A percentile compares a stretch with the other conserved stretches of the same genome.
Evolutionary conservation across 176 grass and related monocot species (phyloP).

Genomic region (Musa schizocarpa): DNA sequence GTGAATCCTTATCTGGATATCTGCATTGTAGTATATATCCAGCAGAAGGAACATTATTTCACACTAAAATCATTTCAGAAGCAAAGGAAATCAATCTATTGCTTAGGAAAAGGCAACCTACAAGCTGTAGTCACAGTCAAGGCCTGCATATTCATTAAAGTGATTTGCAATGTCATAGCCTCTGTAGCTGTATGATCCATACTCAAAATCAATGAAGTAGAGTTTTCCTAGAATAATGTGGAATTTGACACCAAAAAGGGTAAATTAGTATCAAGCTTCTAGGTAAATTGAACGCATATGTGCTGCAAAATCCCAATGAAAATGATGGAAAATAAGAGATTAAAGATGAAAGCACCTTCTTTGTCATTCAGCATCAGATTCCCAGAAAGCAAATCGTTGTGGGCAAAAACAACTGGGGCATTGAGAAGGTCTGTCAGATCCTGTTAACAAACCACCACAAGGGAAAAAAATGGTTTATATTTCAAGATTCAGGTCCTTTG

Average conservation of each 20-base stretch:
- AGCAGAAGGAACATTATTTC: slow-evolving; percentile 14
- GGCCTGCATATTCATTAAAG: slow-evolving; percentile 96
- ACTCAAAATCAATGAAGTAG: slow-evolving; percentile 98
- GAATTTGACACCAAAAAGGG: slow-evolving; percentile 14
- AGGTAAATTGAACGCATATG: not conserved
- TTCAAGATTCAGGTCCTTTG: not conserved
- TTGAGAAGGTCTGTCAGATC: slow-evolving; percentile 57
- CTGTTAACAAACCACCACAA: slow-evolving; percentile 34
- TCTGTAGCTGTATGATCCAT: slow-evolving; percentile 94
- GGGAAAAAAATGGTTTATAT: not conserved
- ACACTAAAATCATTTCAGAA: slow-evolving; percentile 10
- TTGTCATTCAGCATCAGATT: slow-evolving; percentile 91
- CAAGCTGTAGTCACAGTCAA: slow-evolving; percentile 83
- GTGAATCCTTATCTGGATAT: slow-evolving; percentile 86
- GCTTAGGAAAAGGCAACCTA: slow-evolving; percentile 31
- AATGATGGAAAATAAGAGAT: not conserved
- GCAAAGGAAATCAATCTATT: not conserved
- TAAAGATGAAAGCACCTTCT: slow-evolving; percentile 43
- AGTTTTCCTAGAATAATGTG: slow-evolving; percentile 58
- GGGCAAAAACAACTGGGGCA: slow-evolving; percentile 62
- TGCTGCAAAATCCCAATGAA: not conserved
- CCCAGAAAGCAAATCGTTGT: slow-evolving; percentile 98
- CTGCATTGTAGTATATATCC: slow-evolving; percentile 33
- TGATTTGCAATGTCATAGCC: slow-evolving; percentile 93
- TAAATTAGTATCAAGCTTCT: slow-evolving; percentile 5